Conservation (phyloP, 139 green algal species). For the Chlorella sp. region DNA sequence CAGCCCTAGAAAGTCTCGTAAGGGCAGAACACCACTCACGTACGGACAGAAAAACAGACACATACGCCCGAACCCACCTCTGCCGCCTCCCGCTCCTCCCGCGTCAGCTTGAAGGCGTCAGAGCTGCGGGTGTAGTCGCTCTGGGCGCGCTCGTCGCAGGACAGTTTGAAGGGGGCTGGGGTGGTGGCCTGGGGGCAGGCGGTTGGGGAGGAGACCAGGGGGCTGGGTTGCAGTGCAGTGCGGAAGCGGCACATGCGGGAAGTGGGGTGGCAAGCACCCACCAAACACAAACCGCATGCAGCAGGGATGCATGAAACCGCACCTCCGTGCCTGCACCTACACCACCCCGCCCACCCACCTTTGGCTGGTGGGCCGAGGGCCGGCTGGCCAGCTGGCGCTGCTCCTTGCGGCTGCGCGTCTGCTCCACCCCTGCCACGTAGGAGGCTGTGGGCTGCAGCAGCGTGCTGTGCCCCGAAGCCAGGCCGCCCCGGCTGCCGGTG, state of each 20-base stretch:
- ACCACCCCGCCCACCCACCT: no score
- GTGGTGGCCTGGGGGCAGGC: background rate
- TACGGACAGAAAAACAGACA: no score
- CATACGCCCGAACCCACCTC: no score
- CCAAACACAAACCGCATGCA: no score
- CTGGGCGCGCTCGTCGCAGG: background rate
- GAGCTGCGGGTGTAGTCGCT: background rate
- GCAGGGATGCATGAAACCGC: no score
- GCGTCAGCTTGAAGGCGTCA: background rate
- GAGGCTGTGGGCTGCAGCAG: background rate
- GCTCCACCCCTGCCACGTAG: background rate
- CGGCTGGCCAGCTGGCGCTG: background rate
- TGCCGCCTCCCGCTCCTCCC: background rate
- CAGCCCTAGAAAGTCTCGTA: no score
- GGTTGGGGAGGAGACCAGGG: background rate
- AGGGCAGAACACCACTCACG: no score
- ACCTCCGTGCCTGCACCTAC: no score
- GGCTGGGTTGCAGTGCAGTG: background rate
- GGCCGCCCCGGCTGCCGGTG: background rate
- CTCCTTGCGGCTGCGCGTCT: background rate
- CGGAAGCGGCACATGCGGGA: no score
- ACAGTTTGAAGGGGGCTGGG: background rate
- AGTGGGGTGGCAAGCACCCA: no score
- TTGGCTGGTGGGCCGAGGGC: background rate
- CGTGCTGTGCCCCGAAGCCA: background rate